Percentiles rank a stretch among this genome's conserved stretches.
phyloP scores from a whole-genome alignment of 1,139 yeast species.

The Blastobotrys apis region DNA sequence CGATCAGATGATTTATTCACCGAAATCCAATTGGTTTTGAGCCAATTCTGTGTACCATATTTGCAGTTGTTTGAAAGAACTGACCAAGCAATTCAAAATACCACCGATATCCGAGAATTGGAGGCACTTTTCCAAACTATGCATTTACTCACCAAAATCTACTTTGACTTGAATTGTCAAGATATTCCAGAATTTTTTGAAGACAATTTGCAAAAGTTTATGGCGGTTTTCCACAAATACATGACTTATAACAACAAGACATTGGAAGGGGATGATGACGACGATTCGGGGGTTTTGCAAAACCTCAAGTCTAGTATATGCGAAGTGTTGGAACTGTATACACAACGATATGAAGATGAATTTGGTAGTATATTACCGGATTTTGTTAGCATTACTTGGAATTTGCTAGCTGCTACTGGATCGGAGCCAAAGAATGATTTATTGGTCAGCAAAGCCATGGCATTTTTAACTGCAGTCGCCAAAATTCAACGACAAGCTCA shows the following conservation, averaged over 20 bases:
- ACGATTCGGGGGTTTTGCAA: constrained; percentile 66
- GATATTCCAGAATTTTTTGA: constrained; percentile 98
- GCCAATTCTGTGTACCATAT: constrained; percentile 81
- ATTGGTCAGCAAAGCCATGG: constrained; percentile 72
- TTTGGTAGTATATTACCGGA: constrained; percentile 71
- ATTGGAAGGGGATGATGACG: constrained; percentile 57
- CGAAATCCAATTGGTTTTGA: constrained; percentile 84
- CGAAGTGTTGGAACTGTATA: constrained; percentile 79
- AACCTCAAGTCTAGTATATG: constrained; percentile 78
- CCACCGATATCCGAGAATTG: constrained; percentile 44
- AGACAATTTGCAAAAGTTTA: constrained; percentile 73
- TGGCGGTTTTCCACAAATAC: constrained; percentile 79
- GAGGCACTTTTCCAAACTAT: constrained; percentile 64
- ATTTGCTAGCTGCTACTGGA: constrained; percentile 61
- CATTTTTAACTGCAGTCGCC: constrained; percentile 78
- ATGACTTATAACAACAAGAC: constrained; percentile 55
- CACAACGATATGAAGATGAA: constrained; percentile 88
- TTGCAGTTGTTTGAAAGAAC: constrained; percentile 59
- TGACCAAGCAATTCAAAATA: constrained; percentile 55
- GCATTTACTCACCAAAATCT: constrained; percentile 68
- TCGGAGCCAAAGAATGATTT: constrained; percentile 77
- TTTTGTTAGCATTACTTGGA: constrained; percentile 83
- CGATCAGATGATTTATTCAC: constrained; percentile 83
- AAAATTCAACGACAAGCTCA: constrained; percentile 59
- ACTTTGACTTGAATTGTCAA: constrained; percentile 92